phyloP scores from a whole-genome alignment of 2,329 filamentous ascomycete genomes.

The Stemphylium vesicarium region DNA sequence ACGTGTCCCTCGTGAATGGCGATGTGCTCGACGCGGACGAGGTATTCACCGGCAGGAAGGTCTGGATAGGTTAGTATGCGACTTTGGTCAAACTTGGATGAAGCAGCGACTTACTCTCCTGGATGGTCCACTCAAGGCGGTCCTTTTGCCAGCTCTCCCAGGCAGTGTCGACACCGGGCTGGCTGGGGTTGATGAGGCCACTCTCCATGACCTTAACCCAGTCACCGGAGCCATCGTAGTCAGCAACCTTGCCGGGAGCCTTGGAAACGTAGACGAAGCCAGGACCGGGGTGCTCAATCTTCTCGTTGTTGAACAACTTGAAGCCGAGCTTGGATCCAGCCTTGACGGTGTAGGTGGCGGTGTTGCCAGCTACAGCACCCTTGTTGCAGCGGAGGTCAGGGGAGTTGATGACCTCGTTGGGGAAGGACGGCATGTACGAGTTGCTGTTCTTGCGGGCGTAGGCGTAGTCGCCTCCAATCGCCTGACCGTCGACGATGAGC shows the following conservation, averaged over 20 bases:
- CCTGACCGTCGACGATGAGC: conserved; percentile 42
- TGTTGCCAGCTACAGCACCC: conserved; percentile 42
- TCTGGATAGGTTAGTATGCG: background rate
- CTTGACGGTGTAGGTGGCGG: conserved; percentile 45
- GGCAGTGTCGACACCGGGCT: conserved; percentile 29
- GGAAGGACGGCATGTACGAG: conserved; percentile 41
- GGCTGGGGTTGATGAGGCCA: conserved; percentile 36
- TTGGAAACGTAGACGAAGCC: conserved; percentile 49
- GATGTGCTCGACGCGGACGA: conserved; percentile 47
- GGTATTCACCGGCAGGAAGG: conserved; percentile 50
- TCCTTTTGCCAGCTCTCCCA: conserved; percentile 50
- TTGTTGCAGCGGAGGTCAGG: conserved; percentile 47
- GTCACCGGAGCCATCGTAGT: conserved; percentile 69
- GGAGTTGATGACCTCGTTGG: conserved; percentile 41
- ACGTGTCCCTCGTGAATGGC: conserved; percentile 40
- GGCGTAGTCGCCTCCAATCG: conserved; percentile 42
- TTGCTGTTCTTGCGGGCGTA: conserved; percentile 47
- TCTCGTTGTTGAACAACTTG: conserved; percentile 58
- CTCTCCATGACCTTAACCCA: conserved; percentile 47
- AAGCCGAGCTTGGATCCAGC: conserved; percentile 59
- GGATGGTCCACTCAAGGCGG: conserved; percentile 53
- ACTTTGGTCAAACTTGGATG: no score
- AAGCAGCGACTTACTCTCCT: conserved; percentile 28
- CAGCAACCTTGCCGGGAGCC: conserved; percentile 69
- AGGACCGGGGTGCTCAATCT: conserved; percentile 53